Percentiles rank a stretch among this genome's conserved stretches.
phyloP scores from a whole-genome alignment of 192 early-diverging fungal genomes.

The Backusella liffmaniae region DNA sequence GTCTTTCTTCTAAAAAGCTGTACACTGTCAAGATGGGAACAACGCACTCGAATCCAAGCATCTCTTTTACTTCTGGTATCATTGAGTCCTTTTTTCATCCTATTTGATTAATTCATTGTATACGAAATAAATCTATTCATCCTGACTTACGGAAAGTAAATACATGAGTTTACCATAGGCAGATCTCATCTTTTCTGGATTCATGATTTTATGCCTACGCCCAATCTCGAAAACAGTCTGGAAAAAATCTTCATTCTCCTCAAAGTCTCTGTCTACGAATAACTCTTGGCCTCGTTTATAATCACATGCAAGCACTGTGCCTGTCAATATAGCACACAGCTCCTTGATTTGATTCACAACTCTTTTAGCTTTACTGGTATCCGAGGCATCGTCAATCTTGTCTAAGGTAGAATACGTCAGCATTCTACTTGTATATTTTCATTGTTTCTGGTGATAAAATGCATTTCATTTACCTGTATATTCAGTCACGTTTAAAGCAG shows the following conservation, averaged over 20 bases:
- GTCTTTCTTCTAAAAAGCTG: conserved; percentile 63
- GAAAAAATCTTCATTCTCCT: conserved; percentile 79
- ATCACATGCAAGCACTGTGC: conserved; percentile 81
- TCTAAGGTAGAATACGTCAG: not conserved
- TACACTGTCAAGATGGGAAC: conserved; percentile 91
- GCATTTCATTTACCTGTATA: conserved; percentile 39
- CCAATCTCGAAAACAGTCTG: conserved; percentile 69
- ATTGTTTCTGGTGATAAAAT: not conserved
- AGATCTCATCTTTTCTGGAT: conserved; percentile 95
- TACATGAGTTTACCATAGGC: conserved; percentile 98
- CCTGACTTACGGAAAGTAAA: conserved; percentile 61
- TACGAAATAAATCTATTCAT: no score
- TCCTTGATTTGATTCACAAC: conserved; percentile 95
- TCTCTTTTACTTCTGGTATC: conserved; percentile 69
- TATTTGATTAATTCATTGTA: not conserved
- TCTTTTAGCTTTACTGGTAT: conserved; percentile 81
- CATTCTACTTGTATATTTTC: not conserved
- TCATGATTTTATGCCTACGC: conserved; percentile 83
- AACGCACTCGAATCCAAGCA: conserved; percentile 80
- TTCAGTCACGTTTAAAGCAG: conserved; percentile 85
- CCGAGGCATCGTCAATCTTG: conserved; percentile 62
- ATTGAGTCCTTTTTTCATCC: conserved; percentile 57
- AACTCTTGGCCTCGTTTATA: conserved; percentile 81
- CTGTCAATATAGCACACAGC: conserved; percentile 92
- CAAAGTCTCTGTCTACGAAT: conserved; percentile 63